Evolutionary conservation across 2,329 filamentous ascomycete genomes (phyloP).

Genomic region (Didymella sp.): DNA sequence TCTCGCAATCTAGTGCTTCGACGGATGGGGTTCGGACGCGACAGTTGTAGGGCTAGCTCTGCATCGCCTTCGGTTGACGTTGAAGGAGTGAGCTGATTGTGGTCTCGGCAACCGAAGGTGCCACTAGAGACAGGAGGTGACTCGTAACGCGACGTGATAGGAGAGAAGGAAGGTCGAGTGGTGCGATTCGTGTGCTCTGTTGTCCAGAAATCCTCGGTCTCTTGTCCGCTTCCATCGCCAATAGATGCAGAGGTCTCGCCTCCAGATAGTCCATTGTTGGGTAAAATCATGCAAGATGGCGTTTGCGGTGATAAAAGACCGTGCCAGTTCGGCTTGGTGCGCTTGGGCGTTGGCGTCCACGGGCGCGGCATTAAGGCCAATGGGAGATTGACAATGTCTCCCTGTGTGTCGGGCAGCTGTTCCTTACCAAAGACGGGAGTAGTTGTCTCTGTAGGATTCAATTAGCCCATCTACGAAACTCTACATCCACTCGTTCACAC

Average conservation of each 20-base stretch:
- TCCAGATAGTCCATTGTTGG: not conserved
- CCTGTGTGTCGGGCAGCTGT: not conserved
- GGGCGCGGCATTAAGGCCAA: not conserved
- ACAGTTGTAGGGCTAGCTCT: not conserved
- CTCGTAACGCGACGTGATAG: not conserved
- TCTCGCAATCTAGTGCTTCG: not conserved
- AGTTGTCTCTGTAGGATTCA: not conserved
- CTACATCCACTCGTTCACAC: not conserved
- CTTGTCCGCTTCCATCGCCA: not conserved
- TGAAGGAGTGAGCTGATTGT: not conserved
- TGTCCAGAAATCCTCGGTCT: not conserved
- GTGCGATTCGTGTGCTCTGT: not conserved
- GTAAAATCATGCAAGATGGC: not conserved
- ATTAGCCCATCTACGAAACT: not conserved
- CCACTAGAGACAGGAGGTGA: not conserved
- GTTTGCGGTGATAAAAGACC: conserved; percentile 23
- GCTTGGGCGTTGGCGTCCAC: conserved; percentile 4
- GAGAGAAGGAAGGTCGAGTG: not conserved
- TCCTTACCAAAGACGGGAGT: not conserved
- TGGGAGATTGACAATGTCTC: not conserved
- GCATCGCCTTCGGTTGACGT: not conserved
- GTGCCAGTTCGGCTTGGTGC: conserved; percentile 5
- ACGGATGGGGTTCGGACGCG: not conserved
- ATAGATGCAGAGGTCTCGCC: not conserved
- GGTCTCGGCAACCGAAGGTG: no score